These are phyloP conservation scores for Dioscorea cayenensis DNA, from an alignment of 116 monocot genomes.

Conservation along the genomic window DNA sequence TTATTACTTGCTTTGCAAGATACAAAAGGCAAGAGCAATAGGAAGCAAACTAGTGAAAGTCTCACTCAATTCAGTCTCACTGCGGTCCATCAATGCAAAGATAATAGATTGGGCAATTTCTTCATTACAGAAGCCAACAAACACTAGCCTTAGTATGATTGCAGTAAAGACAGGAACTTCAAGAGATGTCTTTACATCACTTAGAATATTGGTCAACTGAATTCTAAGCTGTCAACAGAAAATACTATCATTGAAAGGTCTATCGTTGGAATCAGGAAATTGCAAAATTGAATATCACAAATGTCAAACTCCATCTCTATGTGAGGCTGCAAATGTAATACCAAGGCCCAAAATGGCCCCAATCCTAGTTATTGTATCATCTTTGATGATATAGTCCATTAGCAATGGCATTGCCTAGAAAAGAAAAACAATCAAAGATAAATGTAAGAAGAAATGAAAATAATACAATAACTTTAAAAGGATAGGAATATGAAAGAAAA, in stretches of 20 bases:
- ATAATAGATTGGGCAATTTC: constrained; percentile 92
- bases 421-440: background rate
- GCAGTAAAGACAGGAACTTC: constrained; percentile 92
- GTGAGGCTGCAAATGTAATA: constrained; percentile 94
- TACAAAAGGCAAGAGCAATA: constrained; percentile 90
- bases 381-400: constrained; percentile 70
- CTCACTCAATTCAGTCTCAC: constrained; percentile 77
- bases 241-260: background rate
- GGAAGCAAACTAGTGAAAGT: constrained; percentile 83
- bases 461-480: background rate
- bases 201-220: constrained; percentile 47
- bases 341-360: constrained; percentile 97
- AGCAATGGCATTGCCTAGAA: constrained; percentile 79
- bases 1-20: constrained; percentile 91
- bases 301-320: constrained; percentile 71
- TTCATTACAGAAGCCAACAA: constrained; percentile 95
- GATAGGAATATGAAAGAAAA: too few relatives aligned
- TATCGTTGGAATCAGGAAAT: background rate
- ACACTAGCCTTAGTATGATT: constrained; percentile 72
- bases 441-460: background rate
- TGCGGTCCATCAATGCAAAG: constrained; percentile 85
- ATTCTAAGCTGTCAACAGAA: constrained; percentile 44
- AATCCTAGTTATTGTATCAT: constrained; percentile 69
- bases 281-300: background rate
- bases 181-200: constrained; percentile 67